phyloP scores from a whole-genome alignment of 2,329 filamentous ascomycete genomes.

The Sporothrix pallida region DNA sequence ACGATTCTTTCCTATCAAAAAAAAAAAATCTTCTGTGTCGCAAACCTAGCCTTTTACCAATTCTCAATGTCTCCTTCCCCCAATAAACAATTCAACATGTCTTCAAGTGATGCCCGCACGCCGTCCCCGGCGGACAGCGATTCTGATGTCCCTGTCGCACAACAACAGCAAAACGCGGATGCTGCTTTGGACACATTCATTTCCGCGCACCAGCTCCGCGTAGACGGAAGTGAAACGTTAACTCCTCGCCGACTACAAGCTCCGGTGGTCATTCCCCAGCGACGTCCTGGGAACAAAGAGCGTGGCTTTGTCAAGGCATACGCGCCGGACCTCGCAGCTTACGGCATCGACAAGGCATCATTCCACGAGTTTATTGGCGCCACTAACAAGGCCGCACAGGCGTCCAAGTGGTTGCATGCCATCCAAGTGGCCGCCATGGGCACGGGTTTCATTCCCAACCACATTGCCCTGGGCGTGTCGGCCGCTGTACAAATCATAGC shows the following conservation, averaged over 20 bases:
- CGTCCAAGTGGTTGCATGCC: conserved; percentile 4
- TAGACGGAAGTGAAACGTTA: not conserved
- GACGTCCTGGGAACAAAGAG: not conserved
- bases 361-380: not conserved
- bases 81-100: not conserved
- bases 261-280: not conserved
- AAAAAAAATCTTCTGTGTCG: not conserved
- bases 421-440: conserved; percentile 4
- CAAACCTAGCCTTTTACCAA: not conserved
- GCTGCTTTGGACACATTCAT: not conserved
- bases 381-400: not conserved
- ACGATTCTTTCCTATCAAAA: no score
- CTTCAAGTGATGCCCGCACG: not conserved
- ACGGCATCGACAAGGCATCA: not conserved
- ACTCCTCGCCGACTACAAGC: not conserved
- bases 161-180: not conserved
- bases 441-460: conserved; percentile 2
- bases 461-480: conserved; percentile 7
- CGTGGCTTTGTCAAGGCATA: conserved; percentile 3
- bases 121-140: not conserved
- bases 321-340: not conserved
- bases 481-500: not conserved
- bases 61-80: not conserved
- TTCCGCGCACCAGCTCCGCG: not conserved
- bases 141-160: not conserved